A percentile compares a stretch with the other conserved stretches of the same genome.
Conservation (phyloP, 139 green algal species). For the Haematococcus sp. region DNA sequence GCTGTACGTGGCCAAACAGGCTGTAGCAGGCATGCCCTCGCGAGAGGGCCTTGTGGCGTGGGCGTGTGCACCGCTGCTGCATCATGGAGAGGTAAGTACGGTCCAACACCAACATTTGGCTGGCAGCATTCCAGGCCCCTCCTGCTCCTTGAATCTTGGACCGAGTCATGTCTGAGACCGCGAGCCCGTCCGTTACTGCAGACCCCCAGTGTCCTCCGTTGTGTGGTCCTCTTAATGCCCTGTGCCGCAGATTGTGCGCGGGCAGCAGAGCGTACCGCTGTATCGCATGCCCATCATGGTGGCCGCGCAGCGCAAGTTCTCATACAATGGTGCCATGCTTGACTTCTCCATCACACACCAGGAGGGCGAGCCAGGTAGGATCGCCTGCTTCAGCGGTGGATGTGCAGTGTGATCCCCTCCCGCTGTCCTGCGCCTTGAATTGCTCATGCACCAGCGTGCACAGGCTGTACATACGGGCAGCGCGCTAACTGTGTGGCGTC, state of each 20-base stretch:
- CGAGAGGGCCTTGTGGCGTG: constrained; percentile 53
- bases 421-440: too few relatives aligned
- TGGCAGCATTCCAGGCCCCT: too few relatives aligned
- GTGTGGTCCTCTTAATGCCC: too few relatives aligned
- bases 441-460: too few relatives aligned
- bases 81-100: constrained; percentile 38
- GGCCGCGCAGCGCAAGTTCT: constrained; percentile 47
- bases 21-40: constrained; percentile 40
- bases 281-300: constrained; percentile 54
- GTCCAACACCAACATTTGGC: too few relatives aligned
- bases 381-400: too few relatives aligned
- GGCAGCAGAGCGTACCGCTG: constrained; percentile 47
- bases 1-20: constrained; percentile 42
- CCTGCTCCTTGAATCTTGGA: too few relatives aligned
- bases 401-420: too few relatives aligned
- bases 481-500: neutral
- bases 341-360: constrained; percentile 29
- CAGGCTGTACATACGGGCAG: too few relatives aligned
- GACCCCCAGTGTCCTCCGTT: too few relatives aligned
- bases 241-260: constrained; percentile 27
- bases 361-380: constrained; percentile 6
- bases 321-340: constrained; percentile 48
- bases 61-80: constrained; percentile 30
- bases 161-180: too few relatives aligned
- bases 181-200: too few relatives aligned